Conservation (phyloP, 768 basidiomycete species). For the Suillus tomentosus region DNA sequence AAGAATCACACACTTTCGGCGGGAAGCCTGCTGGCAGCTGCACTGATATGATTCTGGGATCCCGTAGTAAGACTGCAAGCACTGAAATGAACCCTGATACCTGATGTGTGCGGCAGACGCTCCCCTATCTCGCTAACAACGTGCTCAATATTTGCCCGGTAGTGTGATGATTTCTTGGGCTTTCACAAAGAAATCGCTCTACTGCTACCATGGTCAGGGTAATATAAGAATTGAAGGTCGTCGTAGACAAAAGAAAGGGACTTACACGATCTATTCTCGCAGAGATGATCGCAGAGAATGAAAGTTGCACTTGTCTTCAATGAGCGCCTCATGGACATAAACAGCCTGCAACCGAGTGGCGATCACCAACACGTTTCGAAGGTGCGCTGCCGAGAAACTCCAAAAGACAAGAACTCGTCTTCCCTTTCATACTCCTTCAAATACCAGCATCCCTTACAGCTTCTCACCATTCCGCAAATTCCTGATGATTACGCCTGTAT, state of each 20-base stretch:
- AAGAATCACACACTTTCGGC: not conserved
- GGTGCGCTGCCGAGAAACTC: not conserved
- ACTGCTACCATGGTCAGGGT: not conserved
- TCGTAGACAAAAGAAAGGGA: not conserved
- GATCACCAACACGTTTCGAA: constrained; percentile 2
- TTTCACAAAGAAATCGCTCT: not conserved
- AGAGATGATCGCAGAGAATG: not conserved
- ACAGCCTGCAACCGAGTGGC: constrained; percentile 4
- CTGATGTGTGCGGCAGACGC: not conserved
- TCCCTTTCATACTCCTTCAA: constrained; percentile 2
- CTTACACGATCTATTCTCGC: not conserved
- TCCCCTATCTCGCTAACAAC: not conserved
- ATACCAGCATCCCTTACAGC: not conserved
- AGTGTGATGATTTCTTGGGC: not conserved
- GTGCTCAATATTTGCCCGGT: not conserved
- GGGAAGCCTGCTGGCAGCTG: not conserved
- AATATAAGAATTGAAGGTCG: not conserved
- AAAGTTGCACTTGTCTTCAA: not conserved
- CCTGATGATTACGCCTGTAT: constrained; percentile 27
- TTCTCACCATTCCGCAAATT: not conserved
- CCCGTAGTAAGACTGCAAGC: not conserved
- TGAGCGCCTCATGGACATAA: constrained; percentile 8
- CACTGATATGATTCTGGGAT: not conserved
- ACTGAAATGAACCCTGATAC: constrained; percentile 2
- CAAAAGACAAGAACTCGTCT: not conserved